A percentile compares a stretch with the other conserved stretches of the same genome.
Conservation (phyloP, 2,329 filamentous ascomycete species). For the Diplodia sapinea region DNA sequence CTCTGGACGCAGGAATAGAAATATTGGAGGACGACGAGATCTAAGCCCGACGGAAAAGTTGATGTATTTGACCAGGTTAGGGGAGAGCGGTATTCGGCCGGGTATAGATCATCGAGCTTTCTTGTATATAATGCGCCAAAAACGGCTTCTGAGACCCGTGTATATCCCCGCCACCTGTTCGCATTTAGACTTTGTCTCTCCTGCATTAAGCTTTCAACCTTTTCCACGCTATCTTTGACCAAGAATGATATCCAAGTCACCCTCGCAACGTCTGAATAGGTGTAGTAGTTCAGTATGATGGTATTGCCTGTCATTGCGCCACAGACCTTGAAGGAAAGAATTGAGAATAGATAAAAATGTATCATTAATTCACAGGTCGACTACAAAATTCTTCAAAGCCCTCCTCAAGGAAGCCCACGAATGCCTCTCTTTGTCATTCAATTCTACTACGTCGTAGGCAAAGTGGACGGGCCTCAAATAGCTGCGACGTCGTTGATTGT, state of each 20-base stretch:
- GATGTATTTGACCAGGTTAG: too few species aligned
- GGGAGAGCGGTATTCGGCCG: background rate
- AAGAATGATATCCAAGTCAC: too few species aligned
- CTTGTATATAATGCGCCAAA: background rate
- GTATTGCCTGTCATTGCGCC: too few species aligned
- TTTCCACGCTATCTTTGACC: background rate
- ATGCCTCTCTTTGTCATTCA: background rate
- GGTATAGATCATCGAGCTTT: background rate
- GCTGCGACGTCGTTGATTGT: background rate
- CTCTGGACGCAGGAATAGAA: background rate
- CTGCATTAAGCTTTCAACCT: background rate
- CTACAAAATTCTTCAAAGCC: background rate
- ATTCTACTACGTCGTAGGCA: background rate
- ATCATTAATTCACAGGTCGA: background rate
- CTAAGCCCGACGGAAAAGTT: background rate
- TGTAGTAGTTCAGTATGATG: too few species aligned
- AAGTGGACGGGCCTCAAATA: background rate
- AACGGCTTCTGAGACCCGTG: background rate
- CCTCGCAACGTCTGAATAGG: too few species aligned
- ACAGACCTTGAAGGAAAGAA: too few species aligned
- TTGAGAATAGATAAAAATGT: too few species aligned
- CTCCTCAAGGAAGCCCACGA: background rate
- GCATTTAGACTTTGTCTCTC: background rate
- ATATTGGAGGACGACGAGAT: background rate
- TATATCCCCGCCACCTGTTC: background rate